A percentile compares a stretch with the other conserved stretches of the same genome.
Evolutionary conservation across 1,284 basidiomycete genomes (phyloP).

Genomic region (Leccinum insolens): DNA sequence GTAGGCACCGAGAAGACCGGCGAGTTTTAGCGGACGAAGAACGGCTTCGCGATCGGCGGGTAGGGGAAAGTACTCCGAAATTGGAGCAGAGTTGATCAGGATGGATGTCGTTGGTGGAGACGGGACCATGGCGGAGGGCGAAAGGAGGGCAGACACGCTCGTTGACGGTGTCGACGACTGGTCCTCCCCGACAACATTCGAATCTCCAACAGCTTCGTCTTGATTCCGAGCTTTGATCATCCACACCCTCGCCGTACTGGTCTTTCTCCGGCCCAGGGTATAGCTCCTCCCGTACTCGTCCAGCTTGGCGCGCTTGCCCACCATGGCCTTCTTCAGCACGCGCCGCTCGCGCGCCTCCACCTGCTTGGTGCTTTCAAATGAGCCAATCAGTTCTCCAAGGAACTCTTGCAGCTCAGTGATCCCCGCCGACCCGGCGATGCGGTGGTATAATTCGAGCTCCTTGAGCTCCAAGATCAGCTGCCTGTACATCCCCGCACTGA

Average conservation of each 20-base stretch:
- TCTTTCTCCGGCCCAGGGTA: conserved; percentile 84
- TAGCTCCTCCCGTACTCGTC: conserved; percentile 83
- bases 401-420: conserved; percentile 57
- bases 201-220: not conserved
- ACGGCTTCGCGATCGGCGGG: conserved; percentile 80
- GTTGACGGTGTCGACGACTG: conserved; percentile 3
- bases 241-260: conserved; percentile 89
- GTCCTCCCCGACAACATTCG: not conserved
- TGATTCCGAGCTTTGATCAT: conserved; percentile 73
- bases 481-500: conserved; percentile 77
- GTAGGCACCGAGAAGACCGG: conserved; percentile 88
- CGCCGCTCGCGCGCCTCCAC: conserved; percentile 55
- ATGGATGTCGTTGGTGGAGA: conserved; percentile 55
- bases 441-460: conserved; percentile 72
- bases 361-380: conserved; percentile 71
- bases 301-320: conserved; percentile 54
- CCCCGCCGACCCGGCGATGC: conserved; percentile 69
- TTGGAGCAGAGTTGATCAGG: conserved; percentile 83
- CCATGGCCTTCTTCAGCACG: conserved; percentile 25
- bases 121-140: conserved; percentile 18
- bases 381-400: conserved; percentile 56
- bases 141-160: conserved; percentile 24
- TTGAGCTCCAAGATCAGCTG: conserved; percentile 67
- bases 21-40: conserved; percentile 82
- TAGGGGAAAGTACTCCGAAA: conserved; percentile 81